Percentiles rank a stretch among this genome's conserved stretches.
These are phyloP conservation scores for Allomyces macrogynus DNA, from an alignment of 192 early-diverging fungal genomes.

Conservation along the genomic window DNA sequence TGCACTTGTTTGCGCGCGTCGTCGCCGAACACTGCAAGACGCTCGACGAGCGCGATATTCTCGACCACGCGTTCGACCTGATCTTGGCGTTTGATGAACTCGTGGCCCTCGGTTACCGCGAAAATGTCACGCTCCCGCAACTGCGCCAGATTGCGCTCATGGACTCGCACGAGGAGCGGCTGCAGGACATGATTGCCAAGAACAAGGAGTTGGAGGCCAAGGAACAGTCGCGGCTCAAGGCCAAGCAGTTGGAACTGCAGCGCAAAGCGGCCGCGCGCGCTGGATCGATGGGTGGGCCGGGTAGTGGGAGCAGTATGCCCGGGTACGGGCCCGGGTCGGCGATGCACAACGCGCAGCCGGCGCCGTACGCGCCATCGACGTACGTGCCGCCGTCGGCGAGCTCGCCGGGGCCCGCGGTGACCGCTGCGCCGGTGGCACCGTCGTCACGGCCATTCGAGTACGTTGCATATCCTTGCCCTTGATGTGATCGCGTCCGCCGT, in stretches of 20 bases:
- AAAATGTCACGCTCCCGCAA: slow-evolving; percentile 76
- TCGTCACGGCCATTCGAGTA: too few species aligned
- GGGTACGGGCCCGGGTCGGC: too few species aligned
- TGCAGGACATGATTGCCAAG: slow-evolving; percentile 85
- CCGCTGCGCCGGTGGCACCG: too few species aligned
- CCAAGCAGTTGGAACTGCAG: slow-evolving; percentile 78
- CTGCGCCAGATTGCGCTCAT: slow-evolving; percentile 87
- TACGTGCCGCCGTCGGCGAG: too few species aligned
- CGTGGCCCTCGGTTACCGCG: slow-evolving; percentile 70
- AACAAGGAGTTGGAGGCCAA: slow-evolving; percentile 95
- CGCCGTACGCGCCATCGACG: too few species aligned
- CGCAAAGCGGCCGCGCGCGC: slow-evolving; percentile 38
- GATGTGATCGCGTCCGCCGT: too few species aligned
- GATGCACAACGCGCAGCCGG: too few species aligned
- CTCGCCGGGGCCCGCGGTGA: too few species aligned
- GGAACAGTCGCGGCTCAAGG: slow-evolving; percentile 81
- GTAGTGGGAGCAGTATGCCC: too few species aligned
- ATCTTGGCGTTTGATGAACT: slow-evolving; percentile 90
- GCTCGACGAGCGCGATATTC: slow-evolving; percentile 66
- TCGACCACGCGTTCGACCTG: slow-evolving; percentile 71
- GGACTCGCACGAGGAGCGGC: slow-evolving; percentile 96
- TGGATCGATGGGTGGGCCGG: too few species aligned
- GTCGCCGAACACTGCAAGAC: slow-evolving; percentile 76
- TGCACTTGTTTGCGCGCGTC: slow-evolving; percentile 82
- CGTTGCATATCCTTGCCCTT: too few species aligned